Conservation (phyloP, 306 rosid genomes). For the Casuarina cunninghamiana region DNA sequence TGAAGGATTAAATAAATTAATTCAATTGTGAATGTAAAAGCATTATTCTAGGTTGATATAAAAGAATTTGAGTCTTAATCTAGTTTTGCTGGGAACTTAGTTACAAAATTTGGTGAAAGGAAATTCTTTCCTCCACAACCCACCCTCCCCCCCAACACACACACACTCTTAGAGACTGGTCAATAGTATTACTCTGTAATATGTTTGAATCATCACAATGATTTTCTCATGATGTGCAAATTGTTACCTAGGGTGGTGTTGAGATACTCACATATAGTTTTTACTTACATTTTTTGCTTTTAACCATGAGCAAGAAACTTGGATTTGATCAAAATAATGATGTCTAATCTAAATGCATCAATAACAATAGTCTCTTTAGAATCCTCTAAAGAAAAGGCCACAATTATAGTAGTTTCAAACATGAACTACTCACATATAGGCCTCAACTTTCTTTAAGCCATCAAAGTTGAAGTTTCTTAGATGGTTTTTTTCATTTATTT, state of each 20-base stretch:
- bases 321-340: conserved; percentile 35
- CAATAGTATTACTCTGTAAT: neutral
- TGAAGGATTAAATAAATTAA: neutral
- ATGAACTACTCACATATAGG: conserved; percentile 23
- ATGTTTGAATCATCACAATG: neutral
- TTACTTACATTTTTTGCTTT: conserved; percentile 4
- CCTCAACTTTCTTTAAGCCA: conserved; percentile 52
- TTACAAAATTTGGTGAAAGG: neutral
- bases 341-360: conserved; percentile 50
- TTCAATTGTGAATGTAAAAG: neutral
- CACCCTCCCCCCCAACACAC: too few species aligned
- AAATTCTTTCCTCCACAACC: neutral
- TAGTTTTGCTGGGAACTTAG: neutral
- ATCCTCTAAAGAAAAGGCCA: conserved; percentile 55
- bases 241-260: neutral
- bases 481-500: conserved; percentile 53
- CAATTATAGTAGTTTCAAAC: conserved; percentile 48
- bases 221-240: neutral
- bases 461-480: conserved; percentile 46
- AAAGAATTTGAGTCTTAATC: neutral
- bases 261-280: neutral
- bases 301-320: conserved; percentile 36
- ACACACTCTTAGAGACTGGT: neutral
- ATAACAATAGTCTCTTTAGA: conserved; percentile 39
- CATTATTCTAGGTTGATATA: neutral